Conservation (phyloP, 2,329 filamentous ascomycete species). For the Penicillium brasilianum region DNA sequence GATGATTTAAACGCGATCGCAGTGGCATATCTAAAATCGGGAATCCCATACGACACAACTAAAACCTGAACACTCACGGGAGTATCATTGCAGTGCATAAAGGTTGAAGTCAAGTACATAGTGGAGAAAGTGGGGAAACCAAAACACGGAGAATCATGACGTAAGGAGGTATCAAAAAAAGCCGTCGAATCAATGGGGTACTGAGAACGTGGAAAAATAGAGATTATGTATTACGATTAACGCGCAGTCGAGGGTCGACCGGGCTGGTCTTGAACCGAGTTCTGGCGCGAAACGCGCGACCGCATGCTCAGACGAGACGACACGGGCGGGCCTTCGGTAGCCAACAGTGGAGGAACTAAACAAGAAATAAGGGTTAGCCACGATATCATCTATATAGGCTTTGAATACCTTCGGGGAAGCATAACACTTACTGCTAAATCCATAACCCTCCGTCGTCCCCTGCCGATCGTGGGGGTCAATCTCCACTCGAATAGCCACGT, state of each 20-base stretch:
- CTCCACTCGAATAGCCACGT: slow-evolving; percentile 54
- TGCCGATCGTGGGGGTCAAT: slow-evolving; percentile 50
- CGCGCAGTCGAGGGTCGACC: slow-evolving; percentile 31
- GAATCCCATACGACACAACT: background rate
- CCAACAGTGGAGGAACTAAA: slow-evolving; percentile 28
- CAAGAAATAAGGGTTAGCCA: background rate
- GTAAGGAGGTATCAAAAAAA: slow-evolving; percentile 6
- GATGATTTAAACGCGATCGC: background rate
- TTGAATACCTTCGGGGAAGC: no score
- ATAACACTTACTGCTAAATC: slow-evolving; percentile 52
- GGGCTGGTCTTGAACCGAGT: slow-evolving; percentile 8
- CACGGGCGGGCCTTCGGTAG: slow-evolving; percentile 24
- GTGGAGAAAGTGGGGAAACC: background rate
- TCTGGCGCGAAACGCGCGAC: slow-evolving; percentile 27
- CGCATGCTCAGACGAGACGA: slow-evolving; percentile 28
- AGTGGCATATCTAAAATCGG: background rate
- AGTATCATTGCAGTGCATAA: background rate
- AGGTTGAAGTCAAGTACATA: background rate
- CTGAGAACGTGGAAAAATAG: background rate
- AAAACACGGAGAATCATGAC: background rate
- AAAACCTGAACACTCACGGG: no score
- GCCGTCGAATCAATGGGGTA: background rate
- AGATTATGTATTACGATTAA: slow-evolving; percentile 20
- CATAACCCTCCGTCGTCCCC: slow-evolving; percentile 54
- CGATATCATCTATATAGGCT: background rate